phyloP scores from a whole-genome alignment of 2,329 filamentous ascomycete genomes.

The Neofusicoccum cordaticola region DNA sequence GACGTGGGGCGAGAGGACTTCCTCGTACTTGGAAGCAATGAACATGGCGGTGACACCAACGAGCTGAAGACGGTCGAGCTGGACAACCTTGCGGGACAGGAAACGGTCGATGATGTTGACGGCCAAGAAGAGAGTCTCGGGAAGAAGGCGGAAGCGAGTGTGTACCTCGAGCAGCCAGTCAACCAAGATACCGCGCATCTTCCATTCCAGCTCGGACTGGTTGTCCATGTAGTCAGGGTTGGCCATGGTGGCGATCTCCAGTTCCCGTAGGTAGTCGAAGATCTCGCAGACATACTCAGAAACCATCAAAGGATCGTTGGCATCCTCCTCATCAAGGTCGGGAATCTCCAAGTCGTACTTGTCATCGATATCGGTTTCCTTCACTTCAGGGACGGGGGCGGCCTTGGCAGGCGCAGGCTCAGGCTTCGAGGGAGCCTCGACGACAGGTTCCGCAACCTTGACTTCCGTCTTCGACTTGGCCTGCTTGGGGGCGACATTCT shows the following conservation, averaged over 20 bases:
- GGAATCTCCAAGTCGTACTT: constrained; percentile 28
- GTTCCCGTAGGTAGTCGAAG: constrained; percentile 88
- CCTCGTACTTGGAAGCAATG: constrained; percentile 98
- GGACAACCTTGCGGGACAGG: constrained; percentile 90
- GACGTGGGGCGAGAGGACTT: constrained; percentile 94
- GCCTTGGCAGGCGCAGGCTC: constrained; percentile 31
- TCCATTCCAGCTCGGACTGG: constrained; percentile 95
- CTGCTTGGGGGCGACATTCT: constrained; percentile 61
- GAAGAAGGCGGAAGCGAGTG: constrained; percentile 90
- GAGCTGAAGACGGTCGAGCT: constrained; percentile 91
- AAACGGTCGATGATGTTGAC: constrained; percentile 99
- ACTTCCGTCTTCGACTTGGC: constrained; percentile 26
- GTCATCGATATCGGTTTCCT: constrained; percentile 31
- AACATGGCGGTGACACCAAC: constrained; percentile 99
- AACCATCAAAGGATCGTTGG: constrained; percentile 94
- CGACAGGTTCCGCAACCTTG: constrained; percentile 27
- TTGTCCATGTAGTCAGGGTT: constrained; percentile 94
- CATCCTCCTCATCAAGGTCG: constrained; percentile 80
- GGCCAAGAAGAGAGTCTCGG: constrained; percentile 92
- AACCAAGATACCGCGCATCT: constrained; percentile 93
- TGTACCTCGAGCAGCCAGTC: constrained; percentile 99
- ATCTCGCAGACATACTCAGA: constrained; percentile 97
- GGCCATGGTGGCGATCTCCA: constrained; percentile 77
- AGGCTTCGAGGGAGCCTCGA: constrained; percentile 22
- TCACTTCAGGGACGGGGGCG: constrained; percentile 15